Evolutionary conservation across 1,284 basidiomycete genomes (phyloP), one percentile per base, ranked within the genome.

Genomic region (Fistulinella staudtii): DNA sequence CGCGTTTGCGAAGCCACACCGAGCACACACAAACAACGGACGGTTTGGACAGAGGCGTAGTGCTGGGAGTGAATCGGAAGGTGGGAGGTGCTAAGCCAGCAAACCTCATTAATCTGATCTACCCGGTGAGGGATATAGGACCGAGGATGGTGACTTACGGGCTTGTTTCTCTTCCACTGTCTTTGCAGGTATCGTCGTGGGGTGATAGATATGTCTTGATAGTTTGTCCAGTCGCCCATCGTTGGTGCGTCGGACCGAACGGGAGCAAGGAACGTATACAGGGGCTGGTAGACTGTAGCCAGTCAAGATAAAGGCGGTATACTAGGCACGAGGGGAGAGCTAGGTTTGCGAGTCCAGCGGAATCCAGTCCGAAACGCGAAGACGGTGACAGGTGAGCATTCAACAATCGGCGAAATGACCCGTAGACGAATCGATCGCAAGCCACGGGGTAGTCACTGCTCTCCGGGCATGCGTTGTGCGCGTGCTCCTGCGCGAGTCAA

Each of bases 1-100:
- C 24, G 67, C 61, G 49, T 81, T 82, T 22, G 69, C 57, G 49
- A 76, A 79, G 7, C 73, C 71, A 53, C 79, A 82, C 29, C 53
- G 63, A 14, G 51, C 60, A 60, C 79, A 82, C 15, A 68, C 68
- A 55, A 76, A 81, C 29, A 75, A 56, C 0, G 72, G 72, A 40
- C 75, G 71, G 50, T 68, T 63, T 28, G 57, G 58, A 20, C 71
- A 75, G 18, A 79, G 63, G 44, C 69, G 68, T n/a, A 78, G 65
- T 29, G 66, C 65, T 20, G 80, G 80, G 34, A 81, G 66, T 14
- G 79, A 82, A 50, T 67, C 67, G 17, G 73, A 72, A 46, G 69
- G 68, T 17, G 64, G 60, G 20, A 78, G 62, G 54, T 74, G 55
- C 75, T 78, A 40, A 33, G 48, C 47, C 21, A 23, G 22, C 36